These are phyloP conservation scores for Fonsecaea monophora DNA, from an alignment of 2,329 filamentous ascomycete species.

Conservation along the genomic window DNA sequence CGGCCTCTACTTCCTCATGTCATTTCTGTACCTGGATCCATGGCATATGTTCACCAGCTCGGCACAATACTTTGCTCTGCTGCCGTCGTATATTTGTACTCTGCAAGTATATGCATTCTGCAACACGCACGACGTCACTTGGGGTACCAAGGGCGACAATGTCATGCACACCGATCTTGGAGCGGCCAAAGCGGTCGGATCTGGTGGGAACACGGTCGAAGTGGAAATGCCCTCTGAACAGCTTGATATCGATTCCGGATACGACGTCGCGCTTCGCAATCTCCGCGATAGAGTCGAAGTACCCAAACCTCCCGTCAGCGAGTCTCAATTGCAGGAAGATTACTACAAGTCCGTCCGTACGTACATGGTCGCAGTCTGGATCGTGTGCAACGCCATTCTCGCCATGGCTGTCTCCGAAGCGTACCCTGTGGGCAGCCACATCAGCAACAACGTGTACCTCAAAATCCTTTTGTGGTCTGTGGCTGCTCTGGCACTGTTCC, in stretches of 20 bases:
- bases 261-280: slow-evolving; percentile 95
- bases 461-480: slow-evolving; percentile 93
- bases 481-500: slow-evolving; percentile 83
- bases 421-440: slow-evolving; percentile 74
- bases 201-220: slow-evolving; percentile 79
- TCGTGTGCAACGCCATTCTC: slow-evolving; percentile 87
- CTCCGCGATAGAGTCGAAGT: slow-evolving; percentile 92
- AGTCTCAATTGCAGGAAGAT: slow-evolving; percentile 91
- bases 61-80: slow-evolving; percentile 87
- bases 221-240: slow-evolving; percentile 98
- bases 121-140: slow-evolving; percentile 98
- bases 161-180: slow-evolving; percentile 91
- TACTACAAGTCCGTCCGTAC: slow-evolving; percentile 98
- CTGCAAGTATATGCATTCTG: slow-evolving; percentile 98
- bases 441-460: slow-evolving; percentile 81
- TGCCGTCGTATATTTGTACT: slow-evolving; percentile 94
- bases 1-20: slow-evolving; percentile 95
- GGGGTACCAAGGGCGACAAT: slow-evolving; percentile 99
- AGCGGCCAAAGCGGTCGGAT: slow-evolving; percentile 73
- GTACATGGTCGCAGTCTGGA: slow-evolving; percentile 97
- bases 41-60: slow-evolving; percentile 99
- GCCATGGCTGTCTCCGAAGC: slow-evolving; percentile 92
- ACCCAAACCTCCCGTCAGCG: slow-evolving; percentile 64
- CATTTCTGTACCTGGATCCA: slow-evolving; percentile 92
- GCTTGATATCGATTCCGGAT: slow-evolving; percentile 95